Conservation (phyloP, 2,329 filamentous ascomycete genomes). For the Talaromyces sp. region DNA sequence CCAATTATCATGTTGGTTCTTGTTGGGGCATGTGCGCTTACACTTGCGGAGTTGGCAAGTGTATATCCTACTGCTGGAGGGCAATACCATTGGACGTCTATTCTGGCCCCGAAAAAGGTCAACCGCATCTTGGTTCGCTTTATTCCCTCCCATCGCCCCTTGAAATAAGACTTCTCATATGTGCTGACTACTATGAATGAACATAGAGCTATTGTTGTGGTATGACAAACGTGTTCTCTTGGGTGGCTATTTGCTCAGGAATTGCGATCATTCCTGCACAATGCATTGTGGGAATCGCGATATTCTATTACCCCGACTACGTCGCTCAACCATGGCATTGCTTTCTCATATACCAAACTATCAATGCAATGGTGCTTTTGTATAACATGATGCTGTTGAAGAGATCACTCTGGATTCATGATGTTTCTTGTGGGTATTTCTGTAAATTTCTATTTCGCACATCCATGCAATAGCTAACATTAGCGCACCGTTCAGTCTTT, state of each 20-base stretch:
- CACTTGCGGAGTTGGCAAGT: conserved; percentile 41
- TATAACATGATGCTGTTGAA: conserved; percentile 8
- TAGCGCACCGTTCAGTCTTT: conserved; percentile 14
- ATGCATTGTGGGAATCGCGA: conserved; percentile 20
- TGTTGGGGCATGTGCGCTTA: conserved; percentile 29
- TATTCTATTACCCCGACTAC: conserved; percentile 7
- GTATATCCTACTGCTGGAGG: conserved; percentile 45
- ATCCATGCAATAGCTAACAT: background rate
- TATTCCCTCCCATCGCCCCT: background rate
- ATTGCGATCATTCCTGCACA: conserved; percentile 27
- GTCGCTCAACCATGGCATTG: conserved; percentile 7
- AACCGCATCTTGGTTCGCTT: conserved; percentile 12
- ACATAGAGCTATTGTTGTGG: conserved; percentile 31
- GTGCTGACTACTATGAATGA: too few species aligned
- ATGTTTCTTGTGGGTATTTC: conserved; percentile 3
- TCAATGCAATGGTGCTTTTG: conserved; percentile 15
- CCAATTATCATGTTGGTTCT: conserved; percentile 30
- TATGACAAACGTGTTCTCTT: conserved; percentile 26
- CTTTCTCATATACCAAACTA: conserved; percentile 18
- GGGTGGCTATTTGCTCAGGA: conserved; percentile 27
- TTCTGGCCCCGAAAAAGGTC: conserved; percentile 20
- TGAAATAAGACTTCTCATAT: too few species aligned
- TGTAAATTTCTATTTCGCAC: background rate
- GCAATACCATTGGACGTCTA: conserved; percentile 44
- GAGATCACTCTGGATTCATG: conserved; percentile 10